Conservation (phyloP, 306 rosid genomes). For the Argentina anserina region DNA sequence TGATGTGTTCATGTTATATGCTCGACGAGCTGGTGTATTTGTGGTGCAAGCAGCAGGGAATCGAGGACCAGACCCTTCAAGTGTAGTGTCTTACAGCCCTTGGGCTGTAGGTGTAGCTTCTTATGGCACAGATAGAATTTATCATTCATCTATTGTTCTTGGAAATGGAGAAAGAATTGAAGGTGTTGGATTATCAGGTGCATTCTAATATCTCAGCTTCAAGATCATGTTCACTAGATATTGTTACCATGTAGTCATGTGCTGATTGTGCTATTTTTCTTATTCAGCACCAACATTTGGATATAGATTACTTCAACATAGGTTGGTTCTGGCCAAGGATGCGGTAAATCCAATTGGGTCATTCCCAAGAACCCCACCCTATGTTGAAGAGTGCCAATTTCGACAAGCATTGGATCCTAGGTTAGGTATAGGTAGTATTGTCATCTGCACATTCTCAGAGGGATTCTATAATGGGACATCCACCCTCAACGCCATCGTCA, state of each 20-base stretch:
- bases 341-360: constrained; percentile 50
- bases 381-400: constrained; percentile 77
- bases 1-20: constrained; percentile 58
- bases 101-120: constrained; percentile 72
- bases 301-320: constrained; percentile 34
- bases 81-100: constrained; percentile 69
- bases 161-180: constrained; percentile 48
- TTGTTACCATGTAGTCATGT: constrained; percentile 12
- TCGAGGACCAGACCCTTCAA: constrained; percentile 63
- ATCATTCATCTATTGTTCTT: constrained; percentile 49
- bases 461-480: constrained; percentile 71
- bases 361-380: constrained; percentile 37
- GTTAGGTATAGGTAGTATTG: constrained; percentile 43
- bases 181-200: constrained; percentile 70
- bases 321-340: constrained; percentile 71
- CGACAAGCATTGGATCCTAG: constrained; percentile 60
- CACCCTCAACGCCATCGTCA: constrained; percentile 46
- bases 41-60: constrained; percentile 89
- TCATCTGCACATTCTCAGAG: constrained; percentile 68
- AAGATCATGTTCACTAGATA: neutral
- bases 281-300: constrained; percentile 58
- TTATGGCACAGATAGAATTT: constrained; percentile 58
- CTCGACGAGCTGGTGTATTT: constrained; percentile 70
- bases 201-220: neutral
- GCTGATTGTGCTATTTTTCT: constrained; percentile 10